Evolutionary conservation across 768 basidiomycete species (phyloP), one percentile per base, ranked within the genome.

Genomic region (Mycena alexandri): DNA sequence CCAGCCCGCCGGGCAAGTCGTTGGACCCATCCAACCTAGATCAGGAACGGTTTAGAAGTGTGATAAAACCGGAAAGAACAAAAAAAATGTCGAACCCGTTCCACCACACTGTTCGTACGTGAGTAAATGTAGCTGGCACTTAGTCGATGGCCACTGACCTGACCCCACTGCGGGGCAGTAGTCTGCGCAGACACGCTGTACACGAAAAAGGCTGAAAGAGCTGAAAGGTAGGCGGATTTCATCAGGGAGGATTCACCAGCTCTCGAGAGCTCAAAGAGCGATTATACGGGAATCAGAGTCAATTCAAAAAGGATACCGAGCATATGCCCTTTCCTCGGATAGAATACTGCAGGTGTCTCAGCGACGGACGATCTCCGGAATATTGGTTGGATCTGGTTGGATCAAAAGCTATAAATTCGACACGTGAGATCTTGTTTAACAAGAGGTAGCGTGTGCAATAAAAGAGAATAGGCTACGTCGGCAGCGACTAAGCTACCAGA

Each of bases 261-360:
- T 38, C 24, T 34, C 36, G 43, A 44, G 16, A 50, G 44, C 41
- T 46, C 44, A 11, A 14, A 43, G 21, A 29, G 59, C 12, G 34
- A 51, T 62, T 70, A 66, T 58, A 48, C 22, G 42, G 22, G 44
- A 17, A 53, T 16, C 21, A 33, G 50, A 36, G 36, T 12, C 21
- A 34, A 52, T 57, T 58, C 22, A 24, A 38, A 59, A 36, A 11
- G 51, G 2, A 59, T 54, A 63, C 69, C 69, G 69, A 71, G 57
- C 65, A 71, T 71, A 22, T 51, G 65, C 65, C 69, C 65, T 67
- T 61, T 48, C 65, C n/a, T 71, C 69, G 65, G 69, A 47, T 60
- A 36, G 61, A 54, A 38, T 24, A 21, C 34, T 24, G 41, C 44
- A 34, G n/a, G 17, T 38, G 54, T 33, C 52, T 51, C 48, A 41